Evolutionary conservation across 345 rosid species (phyloP).

Genomic region (Turnera subulata): DNA sequence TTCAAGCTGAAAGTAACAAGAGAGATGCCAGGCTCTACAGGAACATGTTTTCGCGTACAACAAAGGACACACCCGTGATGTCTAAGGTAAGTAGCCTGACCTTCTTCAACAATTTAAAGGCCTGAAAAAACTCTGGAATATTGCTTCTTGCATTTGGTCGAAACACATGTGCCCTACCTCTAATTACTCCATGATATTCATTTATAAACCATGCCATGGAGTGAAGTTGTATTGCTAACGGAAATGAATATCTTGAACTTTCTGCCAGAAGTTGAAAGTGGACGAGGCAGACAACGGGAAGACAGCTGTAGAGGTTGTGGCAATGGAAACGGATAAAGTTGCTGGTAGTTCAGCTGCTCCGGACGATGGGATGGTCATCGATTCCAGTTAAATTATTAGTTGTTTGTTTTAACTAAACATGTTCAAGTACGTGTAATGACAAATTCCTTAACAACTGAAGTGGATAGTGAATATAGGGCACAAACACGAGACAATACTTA

Average conservation of each 20-base stretch:
- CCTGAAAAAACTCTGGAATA: background rate
- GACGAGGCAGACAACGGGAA: constrained; percentile 24
- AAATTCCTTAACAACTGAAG: background rate
- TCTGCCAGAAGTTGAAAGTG: constrained; percentile 42
- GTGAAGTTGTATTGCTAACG: background rate
- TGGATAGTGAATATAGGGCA: too few relatives aligned
- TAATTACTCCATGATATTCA: background rate
- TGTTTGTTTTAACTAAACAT: too few relatives aligned
- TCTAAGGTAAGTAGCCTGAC: constrained; percentile 29
- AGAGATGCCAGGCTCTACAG: constrained; percentile 48
- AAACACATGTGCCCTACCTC: background rate
- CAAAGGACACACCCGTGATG: constrained; percentile 18
- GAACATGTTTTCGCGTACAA: constrained; percentile 43
- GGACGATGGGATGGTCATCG: constrained; percentile 14
- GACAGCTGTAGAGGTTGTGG: constrained; percentile 16
- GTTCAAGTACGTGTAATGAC: too few relatives aligned
- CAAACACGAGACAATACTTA: too few relatives aligned
- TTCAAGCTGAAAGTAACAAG: constrained; percentile 43
- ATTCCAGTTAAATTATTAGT: constrained; percentile 8
- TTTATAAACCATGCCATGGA: background rate
- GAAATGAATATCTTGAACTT: constrained; percentile 1
- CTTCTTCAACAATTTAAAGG: background rate
- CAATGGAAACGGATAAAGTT: constrained; percentile 26
- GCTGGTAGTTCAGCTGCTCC: constrained; percentile 20
- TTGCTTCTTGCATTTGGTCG: background rate